phyloP scores from a whole-genome alignment of 805 yeast species.

The Cyberlindnera nakhonratchasimensis region DNA sequence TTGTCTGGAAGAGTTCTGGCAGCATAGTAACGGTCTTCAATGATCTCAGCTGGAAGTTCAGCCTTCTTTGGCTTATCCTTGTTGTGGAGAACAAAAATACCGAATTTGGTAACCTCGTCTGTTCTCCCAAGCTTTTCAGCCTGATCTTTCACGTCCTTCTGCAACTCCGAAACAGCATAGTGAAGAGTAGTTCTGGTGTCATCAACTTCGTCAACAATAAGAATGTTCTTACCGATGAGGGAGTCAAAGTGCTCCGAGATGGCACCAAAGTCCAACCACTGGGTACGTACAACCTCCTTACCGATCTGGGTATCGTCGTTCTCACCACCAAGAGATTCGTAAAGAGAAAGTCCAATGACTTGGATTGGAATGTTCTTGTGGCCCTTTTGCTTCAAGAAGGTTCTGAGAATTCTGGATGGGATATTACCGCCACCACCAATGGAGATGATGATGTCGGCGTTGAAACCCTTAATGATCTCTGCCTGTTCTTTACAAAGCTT shows the following conservation, averaged over 20 bases:
- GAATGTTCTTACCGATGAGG: slow-evolving; percentile 73
- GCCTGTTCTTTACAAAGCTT: slow-evolving; percentile 76
- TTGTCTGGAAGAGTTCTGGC: slow-evolving; percentile 72
- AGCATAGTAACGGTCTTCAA: slow-evolving; percentile 62
- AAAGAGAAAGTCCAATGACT: slow-evolving; percentile 63
- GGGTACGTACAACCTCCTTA: slow-evolving; percentile 80
- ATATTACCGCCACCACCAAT: slow-evolving; percentile 76
- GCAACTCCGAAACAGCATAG: slow-evolving; percentile 72
- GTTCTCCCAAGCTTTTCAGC: slow-evolving; percentile 57
- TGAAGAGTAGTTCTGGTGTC: slow-evolving; percentile 89
- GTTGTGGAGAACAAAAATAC: slow-evolving; percentile 80
- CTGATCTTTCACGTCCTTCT: slow-evolving; percentile 52
- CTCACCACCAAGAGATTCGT: slow-evolving; percentile 51
- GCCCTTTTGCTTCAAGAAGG: slow-evolving; percentile 55
- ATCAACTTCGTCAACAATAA: slow-evolving; percentile 89
- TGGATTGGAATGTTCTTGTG: slow-evolving; percentile 67
- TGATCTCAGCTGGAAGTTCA: slow-evolving; percentile 57
- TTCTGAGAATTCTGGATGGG: slow-evolving; percentile 58
- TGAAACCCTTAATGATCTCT: slow-evolving; percentile 39
- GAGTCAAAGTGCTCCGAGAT: slow-evolving; percentile 66
- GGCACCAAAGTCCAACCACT: slow-evolving; percentile 84
- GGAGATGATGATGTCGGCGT: slow-evolving; percentile 58
- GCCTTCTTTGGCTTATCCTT: slow-evolving; percentile 81
- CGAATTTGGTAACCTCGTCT: slow-evolving; percentile 60
- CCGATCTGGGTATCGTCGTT: slow-evolving; percentile 52